Conservation (phyloP, 1,139 yeast genomes). For the Nakaseomyces uthaithaninus region DNA sequence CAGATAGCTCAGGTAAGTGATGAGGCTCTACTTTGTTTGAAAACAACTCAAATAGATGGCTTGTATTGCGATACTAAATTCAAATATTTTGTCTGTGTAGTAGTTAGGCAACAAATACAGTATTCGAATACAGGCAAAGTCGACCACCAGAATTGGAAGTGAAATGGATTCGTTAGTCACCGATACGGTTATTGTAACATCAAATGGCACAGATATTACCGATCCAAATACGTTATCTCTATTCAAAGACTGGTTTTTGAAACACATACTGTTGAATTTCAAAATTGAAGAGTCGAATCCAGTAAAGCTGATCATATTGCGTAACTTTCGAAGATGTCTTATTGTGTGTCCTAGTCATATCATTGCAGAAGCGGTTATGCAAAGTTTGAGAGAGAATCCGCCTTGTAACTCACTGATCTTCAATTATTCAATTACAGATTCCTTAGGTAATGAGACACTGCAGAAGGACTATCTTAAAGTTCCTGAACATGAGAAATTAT, state of each 20-base stretch:
- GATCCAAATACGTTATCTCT: constrained; percentile 8
- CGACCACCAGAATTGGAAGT: not conserved
- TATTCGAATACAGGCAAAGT: not conserved
- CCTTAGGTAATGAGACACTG: constrained; percentile 12
- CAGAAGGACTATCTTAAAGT: constrained; percentile 27
- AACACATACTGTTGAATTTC: constrained; percentile 10
- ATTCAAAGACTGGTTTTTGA: constrained; percentile 11
- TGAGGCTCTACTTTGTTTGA: no score
- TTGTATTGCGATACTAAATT: not conserved
- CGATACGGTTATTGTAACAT: constrained; percentile 17
- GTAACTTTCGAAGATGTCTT: constrained; percentile 17
- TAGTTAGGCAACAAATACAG: not conserved
- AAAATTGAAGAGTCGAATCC: constrained; percentile 14
- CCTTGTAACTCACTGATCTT: constrained; percentile 9
- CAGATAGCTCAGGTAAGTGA: no score
- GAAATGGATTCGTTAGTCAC: constrained; percentile 9
- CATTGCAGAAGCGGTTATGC: constrained; percentile 12
- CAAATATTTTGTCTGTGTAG: not conserved
- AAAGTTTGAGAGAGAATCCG: constrained; percentile 6
- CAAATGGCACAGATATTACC: constrained; percentile 9
- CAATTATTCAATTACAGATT: constrained; percentile 20
- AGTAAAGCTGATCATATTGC: constrained; percentile 17
- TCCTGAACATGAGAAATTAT: constrained; percentile 31
- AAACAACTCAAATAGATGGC: not conserved
- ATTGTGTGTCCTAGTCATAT: constrained; percentile 17